Percentiles rank a stretch among this genome's conserved stretches.
phyloP scores from a whole-genome alignment of 176 grass and related monocot species.

The Triticum monococcum region DNA sequence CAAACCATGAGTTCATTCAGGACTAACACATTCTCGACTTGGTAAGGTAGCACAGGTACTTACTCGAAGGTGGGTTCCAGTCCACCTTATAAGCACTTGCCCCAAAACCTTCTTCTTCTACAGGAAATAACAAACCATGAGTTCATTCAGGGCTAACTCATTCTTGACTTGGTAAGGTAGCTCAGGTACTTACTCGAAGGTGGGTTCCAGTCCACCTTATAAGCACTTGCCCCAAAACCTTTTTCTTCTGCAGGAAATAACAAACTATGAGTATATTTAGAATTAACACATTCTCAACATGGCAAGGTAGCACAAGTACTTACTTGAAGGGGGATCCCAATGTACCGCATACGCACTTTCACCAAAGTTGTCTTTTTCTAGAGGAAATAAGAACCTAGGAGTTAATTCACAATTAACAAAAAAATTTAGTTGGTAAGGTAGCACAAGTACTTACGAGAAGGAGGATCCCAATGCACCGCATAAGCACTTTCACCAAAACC shows the following conservation, averaged over 20 bases:
- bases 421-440: neutral
- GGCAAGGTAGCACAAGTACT: neutral
- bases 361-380: neutral
- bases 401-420: neutral
- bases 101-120: neutral
- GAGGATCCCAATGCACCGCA: neutral
- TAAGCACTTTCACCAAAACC: neutral
- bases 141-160: neutral
- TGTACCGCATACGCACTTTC: neutral
- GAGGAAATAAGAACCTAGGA: neutral
- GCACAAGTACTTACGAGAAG: neutral
- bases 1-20: neutral
- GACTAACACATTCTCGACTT: too few species aligned
- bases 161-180: too few species aligned
- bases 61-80: neutral
- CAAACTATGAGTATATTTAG: neutral
- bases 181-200: neutral
- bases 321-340: neutral
- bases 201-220: neutral
- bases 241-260: neutral
- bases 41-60: neutral
- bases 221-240: neutral
- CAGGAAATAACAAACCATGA: neutral
- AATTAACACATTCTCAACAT: neutral
- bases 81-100: neutral